These are phyloP conservation scores for Didymellaceae sp. DNA, from an alignment of 2,329 filamentous ascomycete species.

Conservation along the genomic window DNA sequence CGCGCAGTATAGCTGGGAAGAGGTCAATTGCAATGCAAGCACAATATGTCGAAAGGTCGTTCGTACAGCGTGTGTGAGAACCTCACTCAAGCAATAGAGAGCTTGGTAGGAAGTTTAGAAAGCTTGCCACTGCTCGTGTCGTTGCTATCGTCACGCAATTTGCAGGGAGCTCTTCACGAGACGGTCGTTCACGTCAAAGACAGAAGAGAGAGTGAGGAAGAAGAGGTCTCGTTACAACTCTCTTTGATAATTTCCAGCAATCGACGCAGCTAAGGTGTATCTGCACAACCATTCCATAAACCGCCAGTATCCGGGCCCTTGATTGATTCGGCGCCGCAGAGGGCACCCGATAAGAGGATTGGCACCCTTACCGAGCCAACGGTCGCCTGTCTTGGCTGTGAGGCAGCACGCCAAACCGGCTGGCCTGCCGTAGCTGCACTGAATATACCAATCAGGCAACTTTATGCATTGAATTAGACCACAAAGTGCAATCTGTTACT, in stretches of 20 bases:
- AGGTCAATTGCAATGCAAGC: conserved; percentile 4
- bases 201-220: conserved; percentile 6
- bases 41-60: neutral
- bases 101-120: neutral
- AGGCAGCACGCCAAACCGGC: conserved; percentile 2
- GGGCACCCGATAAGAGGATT: conserved; percentile 14
- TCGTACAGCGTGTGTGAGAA: conserved; percentile 1
- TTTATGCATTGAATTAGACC: conserved; percentile 12
- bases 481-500: conserved; percentile 17
- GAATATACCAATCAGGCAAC: conserved; percentile 16
- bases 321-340: conserved; percentile 14
- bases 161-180: neutral
- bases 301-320: conserved; percentile 17
- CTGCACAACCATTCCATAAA: conserved; percentile 15
- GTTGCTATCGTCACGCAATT: conserved; percentile 2
- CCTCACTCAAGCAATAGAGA: conserved; percentile 4
- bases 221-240: conserved; percentile 1
- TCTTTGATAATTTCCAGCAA: conserved; percentile 9
- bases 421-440: conserved; percentile 15
- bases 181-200: conserved; percentile 5
- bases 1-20: conserved; percentile 5
- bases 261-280: conserved; percentile 17
- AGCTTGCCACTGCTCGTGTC: conserved; percentile 5
- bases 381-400: conserved; percentile 5
- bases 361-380: conserved; percentile 16